phyloP scores from a whole-genome alignment of 73 alveolate species.

The Loxodes magnus region DNA sequence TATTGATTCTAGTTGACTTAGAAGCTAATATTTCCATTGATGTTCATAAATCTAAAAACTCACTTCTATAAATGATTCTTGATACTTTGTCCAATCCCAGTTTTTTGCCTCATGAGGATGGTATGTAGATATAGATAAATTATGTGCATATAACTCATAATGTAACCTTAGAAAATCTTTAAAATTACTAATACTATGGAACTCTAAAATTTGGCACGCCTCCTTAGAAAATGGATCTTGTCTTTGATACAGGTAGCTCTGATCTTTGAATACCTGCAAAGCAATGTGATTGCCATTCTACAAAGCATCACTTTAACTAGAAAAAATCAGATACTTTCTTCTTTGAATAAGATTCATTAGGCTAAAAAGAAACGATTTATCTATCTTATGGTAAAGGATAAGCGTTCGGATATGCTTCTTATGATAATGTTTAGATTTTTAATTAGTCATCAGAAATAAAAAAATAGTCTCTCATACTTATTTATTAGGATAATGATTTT shows the following conservation, averaged over 20 bases:
- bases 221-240: conserved; percentile 5
- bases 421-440: conserved; percentile 2
- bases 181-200: conserved; percentile 10
- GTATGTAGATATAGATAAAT: no score
- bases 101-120: no score
- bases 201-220: conserved; percentile 6
- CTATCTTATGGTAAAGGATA: background rate
- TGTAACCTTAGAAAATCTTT: no score
- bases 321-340: no score
- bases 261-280: conserved; percentile 10
- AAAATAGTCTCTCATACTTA: background rate
- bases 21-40: no score
- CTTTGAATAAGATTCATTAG: no score
- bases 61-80: no score
- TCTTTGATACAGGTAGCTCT: conserved; percentile 16
- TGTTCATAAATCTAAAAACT: no score
- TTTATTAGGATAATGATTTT: conserved; percentile 8
- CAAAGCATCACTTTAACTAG: background rate
- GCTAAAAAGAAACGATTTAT: background rate
- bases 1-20: no score
- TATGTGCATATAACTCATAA: no score
- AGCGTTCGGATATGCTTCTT: background rate
- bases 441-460: background rate
- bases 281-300: conserved; percentile 7
- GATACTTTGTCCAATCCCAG: no score